Evolutionary conservation across 495 filamentous ascomycete genomes (phyloP).

Genomic region (Lophium mytilinum): DNA sequence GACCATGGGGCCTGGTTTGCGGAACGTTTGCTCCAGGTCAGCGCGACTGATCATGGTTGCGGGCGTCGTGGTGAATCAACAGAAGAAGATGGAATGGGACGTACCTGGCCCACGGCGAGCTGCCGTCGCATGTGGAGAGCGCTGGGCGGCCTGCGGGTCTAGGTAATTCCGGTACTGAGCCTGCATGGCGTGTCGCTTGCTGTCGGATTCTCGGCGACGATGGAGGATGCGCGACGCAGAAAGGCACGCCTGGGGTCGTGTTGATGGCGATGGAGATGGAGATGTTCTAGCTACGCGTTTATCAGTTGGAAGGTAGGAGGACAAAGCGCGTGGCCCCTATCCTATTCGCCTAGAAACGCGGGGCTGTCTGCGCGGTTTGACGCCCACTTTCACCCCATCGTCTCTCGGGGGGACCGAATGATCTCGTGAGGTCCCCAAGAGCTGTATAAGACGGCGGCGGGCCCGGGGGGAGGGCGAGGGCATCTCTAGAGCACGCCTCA

Average conservation of each 20-base stretch:
- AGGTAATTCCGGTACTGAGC: slow-evolving; percentile 31
- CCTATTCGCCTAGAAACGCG: background rate
- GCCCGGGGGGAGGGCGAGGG: too few relatives aligned
- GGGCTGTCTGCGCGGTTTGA: too few relatives aligned
- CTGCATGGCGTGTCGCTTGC: slow-evolving; percentile 22
- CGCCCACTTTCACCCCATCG: slow-evolving; percentile 12
- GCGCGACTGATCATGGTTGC: slow-evolving; percentile 30
- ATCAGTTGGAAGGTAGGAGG: too few relatives aligned
- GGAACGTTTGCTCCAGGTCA: slow-evolving; percentile 36
- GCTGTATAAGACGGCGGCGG: too few relatives aligned
- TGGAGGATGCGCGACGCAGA: slow-evolving; percentile 5
- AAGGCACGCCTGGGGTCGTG: slow-evolving; percentile 5
- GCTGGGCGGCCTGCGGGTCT: slow-evolving; percentile 23
- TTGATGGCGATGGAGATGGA: slow-evolving; percentile 8
- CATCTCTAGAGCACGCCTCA: too few relatives aligned
- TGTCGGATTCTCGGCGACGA: slow-evolving; percentile 13
- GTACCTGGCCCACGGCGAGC: slow-evolving; percentile 27
- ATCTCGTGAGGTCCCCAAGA: too few relatives aligned
- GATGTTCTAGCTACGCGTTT: slow-evolving; percentile 13
- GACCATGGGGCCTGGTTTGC: slow-evolving; percentile 31
- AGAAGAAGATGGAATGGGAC: background rate
- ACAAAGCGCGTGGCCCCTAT: slow-evolving; percentile 7
- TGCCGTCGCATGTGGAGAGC: slow-evolving; percentile 19
- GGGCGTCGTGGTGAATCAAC: background rate
- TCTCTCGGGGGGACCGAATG: slow-evolving; percentile 1